Evolutionary conservation across 129 eudicot species (phyloP), one percentile per base, ranked within the genome.

Genomic region (Arctium lappa): DNA sequence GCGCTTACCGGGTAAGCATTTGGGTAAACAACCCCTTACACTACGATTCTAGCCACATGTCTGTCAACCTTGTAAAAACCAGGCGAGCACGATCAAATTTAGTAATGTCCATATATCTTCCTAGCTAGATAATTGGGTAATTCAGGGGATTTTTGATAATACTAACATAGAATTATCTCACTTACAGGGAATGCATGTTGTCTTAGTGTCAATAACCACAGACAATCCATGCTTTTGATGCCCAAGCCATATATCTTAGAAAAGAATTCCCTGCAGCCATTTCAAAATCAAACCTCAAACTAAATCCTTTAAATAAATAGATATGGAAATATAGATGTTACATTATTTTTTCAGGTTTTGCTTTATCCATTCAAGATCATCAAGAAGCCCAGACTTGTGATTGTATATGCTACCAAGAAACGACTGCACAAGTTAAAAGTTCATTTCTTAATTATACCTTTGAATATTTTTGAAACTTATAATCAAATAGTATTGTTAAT

Each of bases 141-240:
- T 60, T 60, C n/a, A n/a, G 68, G 29, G 27, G 68, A 60, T 60
- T n/a, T 22, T 63, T 31, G 40, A 29, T 74, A 77, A 73, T 73
- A 42, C 10, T 10, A 39, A 16, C 29, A 18, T 9, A 72, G 48
- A 69, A 34, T 70, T 1, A 46, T 60, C 68, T 60, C n/a, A 60
- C 85, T 76, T 84, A 89, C 92, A 27, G 92, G 92, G 74, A 89
- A 86, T 6, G 92, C 92, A 2, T 15, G 48, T 46, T 89, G 92
- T 32, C 80, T 84, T 77, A 89, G 80, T 0, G 89, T 79, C 80
- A 89, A 48, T 66, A 89, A 85, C 44, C 89, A 86, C 34, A 89
- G 31, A 72, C 88, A 89, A 79, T 89, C 89, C 53, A 13, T 82
- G 82, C 92, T 86, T 81, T 86, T 89, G 63, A 86, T 9, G 42